These are phyloP conservation scores for Trichosporon asahii DNA, from an alignment of 1,284 basidiomycete genomes.

Conservation along the genomic window DNA sequence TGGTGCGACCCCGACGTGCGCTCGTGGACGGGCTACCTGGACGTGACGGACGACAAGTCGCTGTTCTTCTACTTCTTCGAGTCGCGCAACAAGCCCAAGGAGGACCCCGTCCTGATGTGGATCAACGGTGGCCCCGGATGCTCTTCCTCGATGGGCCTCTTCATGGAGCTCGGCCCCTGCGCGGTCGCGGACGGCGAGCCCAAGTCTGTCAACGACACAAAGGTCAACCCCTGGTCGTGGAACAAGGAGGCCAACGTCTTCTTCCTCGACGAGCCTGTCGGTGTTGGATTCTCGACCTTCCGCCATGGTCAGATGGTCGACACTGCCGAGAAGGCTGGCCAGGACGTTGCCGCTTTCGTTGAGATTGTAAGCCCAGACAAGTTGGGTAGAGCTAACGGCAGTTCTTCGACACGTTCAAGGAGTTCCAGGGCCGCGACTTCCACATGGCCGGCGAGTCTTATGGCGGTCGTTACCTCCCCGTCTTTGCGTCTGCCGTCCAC, in stretches of 20 bases:
- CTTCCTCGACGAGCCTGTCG: conserved; percentile 55
- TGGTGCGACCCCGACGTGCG: conserved; percentile 52
- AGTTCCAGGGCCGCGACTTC: conserved; percentile 62
- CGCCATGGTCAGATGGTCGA: conserved; percentile 63
- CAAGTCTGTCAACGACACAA: conserved; percentile 48
- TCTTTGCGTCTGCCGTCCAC: conserved; percentile 73
- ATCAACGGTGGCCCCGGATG: conserved; percentile 54
- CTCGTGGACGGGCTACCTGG: conserved; percentile 55
- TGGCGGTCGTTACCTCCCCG: conserved; percentile 69
- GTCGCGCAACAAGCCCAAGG: conserved; percentile 63
- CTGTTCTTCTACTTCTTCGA: conserved; percentile 86
- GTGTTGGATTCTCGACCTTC: conserved; percentile 66
- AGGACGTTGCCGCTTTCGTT: conserved; percentile 67
- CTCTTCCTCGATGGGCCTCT: conserved; percentile 53
- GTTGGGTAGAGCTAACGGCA: conserved; percentile 9
- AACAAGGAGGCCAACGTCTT: conserved; percentile 53
- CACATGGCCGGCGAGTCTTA: conserved; percentile 65
- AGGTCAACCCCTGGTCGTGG: conserved; percentile 53
- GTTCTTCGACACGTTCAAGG: conserved; percentile 69
- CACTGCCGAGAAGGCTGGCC: conserved; percentile 66
- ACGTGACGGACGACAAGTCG: conserved; percentile 66
- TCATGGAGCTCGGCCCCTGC: conserved; percentile 56
- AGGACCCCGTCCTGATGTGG: conserved; percentile 54
- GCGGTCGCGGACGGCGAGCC: conserved; percentile 41
- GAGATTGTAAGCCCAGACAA: conserved; percentile 52